Conservation (phyloP, 2,329 filamentous ascomycete species). For the Cyanodermella asteris region DNA sequence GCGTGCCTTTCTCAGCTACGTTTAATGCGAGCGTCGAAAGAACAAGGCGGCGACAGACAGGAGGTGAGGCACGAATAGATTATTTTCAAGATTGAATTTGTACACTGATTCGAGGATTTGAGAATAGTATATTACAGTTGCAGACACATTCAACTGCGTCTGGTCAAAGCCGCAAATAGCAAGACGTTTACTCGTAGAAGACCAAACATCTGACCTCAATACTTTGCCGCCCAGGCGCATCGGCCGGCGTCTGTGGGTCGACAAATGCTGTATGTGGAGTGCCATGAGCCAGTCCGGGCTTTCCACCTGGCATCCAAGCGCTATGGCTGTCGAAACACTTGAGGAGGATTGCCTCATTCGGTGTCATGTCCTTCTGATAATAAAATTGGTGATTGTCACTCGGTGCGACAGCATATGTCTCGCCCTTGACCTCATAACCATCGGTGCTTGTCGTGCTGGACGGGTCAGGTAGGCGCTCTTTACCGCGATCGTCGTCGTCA, state of each 20-base stretch:
- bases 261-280: conserved; percentile 33
- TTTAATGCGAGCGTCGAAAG: no score
- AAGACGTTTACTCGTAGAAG: conserved; percentile 32
- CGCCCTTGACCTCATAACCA: conserved; percentile 40
- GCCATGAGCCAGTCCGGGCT: conserved; percentile 22
- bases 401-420: conserved; percentile 38
- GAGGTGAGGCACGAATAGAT: no score
- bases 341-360: conserved; percentile 30
- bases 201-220: conserved; percentile 44
- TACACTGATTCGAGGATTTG: no score
- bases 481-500: conserved; percentile 34
- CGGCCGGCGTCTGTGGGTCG: conserved; percentile 30
- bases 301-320: conserved; percentile 15
- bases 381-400: conserved; percentile 39
- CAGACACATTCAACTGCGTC: no score
- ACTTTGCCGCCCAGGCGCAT: conserved; percentile 31
- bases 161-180: no score
- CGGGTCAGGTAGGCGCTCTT: conserved; percentile 32
- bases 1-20: no score
- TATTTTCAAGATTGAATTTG: no score
- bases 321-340: conserved; percentile 33
- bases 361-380: conserved; percentile 46
- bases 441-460: conserved; percentile 25
- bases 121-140: no score
- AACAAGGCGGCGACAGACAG: no score